Evolutionary conservation across 441 rosid genomes (phyloP), one percentile per base, ranked within the genome.

Genomic region (Flueggea neowawraea): DNA sequence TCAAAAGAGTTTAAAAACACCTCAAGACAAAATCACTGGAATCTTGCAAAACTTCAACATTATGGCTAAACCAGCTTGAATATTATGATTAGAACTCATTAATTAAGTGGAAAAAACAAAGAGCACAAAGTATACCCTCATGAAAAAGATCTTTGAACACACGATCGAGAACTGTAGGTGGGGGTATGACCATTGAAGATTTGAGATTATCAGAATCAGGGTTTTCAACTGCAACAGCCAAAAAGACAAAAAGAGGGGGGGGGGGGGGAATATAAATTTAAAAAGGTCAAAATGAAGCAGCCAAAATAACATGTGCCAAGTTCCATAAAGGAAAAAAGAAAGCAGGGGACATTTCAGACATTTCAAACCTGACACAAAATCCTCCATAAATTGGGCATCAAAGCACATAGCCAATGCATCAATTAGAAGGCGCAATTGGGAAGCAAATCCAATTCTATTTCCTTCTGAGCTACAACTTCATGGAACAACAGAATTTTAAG

Each of bases 91-190:
- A 10, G 14, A 47, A 47, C n/a, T 10, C 45, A 47, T 10, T 4
- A 11, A 43, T 43, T 47, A 36, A 0, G 14, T 47, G 50, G 7
- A 4, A 47, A 44, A 17, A 2, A 58, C n/a, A 54, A 17, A 48
- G 43, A 45, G 16, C 41, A 51, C 39, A 61, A 70, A 67, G 55
- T 33, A 52, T 82, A 95, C 98, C 99, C 45, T 82, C 84, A 53
- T 78, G 96, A 71, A 95, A 90, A 52, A 95, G 92, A 79, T 95
- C 98, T 79, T 90, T 95, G 67, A 95, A 79, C 74, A 92, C 85
- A 50, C 97, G 95, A 78, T 95, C 98, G 61, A 92, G 82, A 68
- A 87, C 96, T 7, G 92, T 73, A 45, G 89, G 88, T 56, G 99
- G 84, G 58, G 99, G 99, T 73, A 87, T 67, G 69, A 87, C 88